phyloP scores from a whole-genome alignment of 2,329 filamentous ascomycete genomes.

The Cercospora citrullina region DNA sequence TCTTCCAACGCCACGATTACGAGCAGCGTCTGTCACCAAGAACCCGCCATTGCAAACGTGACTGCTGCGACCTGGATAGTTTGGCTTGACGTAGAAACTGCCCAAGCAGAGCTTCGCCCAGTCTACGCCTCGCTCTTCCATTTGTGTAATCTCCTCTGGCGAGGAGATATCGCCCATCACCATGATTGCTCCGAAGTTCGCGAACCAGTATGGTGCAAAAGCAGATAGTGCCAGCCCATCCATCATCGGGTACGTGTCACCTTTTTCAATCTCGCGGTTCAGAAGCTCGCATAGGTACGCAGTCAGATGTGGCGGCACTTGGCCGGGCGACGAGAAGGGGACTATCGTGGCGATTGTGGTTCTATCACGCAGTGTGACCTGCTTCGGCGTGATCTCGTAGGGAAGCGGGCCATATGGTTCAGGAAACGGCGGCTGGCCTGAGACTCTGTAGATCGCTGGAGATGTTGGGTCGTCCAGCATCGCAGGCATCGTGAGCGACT shows the following conservation, averaged over 20 bases:
- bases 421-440: conserved; percentile 66
- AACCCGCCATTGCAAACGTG: conserved; percentile 75
- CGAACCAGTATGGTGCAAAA: conserved; percentile 86
- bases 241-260: conserved; percentile 88
- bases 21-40: conserved; percentile 49
- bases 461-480: conserved; percentile 75
- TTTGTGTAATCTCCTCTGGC: conserved; percentile 53
- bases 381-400: conserved; percentile 66
- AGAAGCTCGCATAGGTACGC: conserved; percentile 79
- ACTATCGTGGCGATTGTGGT: conserved; percentile 81
- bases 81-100: conserved; percentile 92
- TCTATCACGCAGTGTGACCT: conserved; percentile 79
- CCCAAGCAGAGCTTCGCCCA: conserved; percentile 82
- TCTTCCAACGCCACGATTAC: conserved; percentile 53
- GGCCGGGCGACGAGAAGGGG: conserved; percentile 73
- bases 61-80: conserved; percentile 86
- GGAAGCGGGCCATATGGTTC: conserved; percentile 65
- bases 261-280: conserved; percentile 87
- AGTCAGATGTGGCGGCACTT: conserved; percentile 74
- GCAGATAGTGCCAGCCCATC: conserved; percentile 70
- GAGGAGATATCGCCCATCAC: conserved; percentile 72
- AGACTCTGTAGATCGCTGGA: conserved; percentile 68
- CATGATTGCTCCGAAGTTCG: conserved; percentile 87
- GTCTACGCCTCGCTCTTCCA: conserved; percentile 55
- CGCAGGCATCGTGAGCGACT: conserved; percentile 61